Conservation (phyloP, 176 grass and related monocot species). For the Eremochloa ophiuroides region DNA sequence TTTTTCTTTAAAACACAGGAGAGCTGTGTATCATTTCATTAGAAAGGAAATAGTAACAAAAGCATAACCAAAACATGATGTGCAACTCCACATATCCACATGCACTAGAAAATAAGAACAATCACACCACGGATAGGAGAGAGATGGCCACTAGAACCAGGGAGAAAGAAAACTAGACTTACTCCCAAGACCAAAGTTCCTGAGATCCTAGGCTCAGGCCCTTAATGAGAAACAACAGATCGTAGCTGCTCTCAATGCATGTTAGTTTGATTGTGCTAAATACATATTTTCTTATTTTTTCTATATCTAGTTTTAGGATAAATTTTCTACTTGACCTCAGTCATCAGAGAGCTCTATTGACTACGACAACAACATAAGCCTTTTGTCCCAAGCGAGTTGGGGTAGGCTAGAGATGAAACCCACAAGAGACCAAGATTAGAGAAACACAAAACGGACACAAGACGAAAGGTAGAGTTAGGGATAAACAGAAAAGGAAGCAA, state of each 20-base stretch:
- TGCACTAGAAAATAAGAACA: not conserved
- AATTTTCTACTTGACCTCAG: not conserved
- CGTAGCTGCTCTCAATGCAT: not conserved
- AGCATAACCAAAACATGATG: not conserved
- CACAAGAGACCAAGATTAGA: too few species aligned
- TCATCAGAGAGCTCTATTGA: not conserved
- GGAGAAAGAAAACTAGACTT: not conserved
- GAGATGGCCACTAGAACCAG: not conserved
- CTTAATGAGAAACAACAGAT: slow-evolving; percentile 1
- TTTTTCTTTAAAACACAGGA: not conserved
- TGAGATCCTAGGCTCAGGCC: not conserved
- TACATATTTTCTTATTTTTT: not conserved
- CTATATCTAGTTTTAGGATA: not conserved
- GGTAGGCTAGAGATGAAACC: too few species aligned
- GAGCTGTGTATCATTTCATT: not conserved
- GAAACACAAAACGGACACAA: too few species aligned
- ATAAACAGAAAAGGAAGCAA: too few species aligned
- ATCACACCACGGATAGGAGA: not conserved
- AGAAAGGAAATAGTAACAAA: not conserved
- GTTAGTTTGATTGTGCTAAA: not conserved
- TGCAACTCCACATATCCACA: not conserved
- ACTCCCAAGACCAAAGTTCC: not conserved
- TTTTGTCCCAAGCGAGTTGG: too few species aligned
- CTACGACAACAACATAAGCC: too few species aligned
- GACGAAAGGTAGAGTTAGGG: too few species aligned